Evolutionary conservation across 768 basidiomycete genomes (phyloP), one percentile per base, ranked within the genome.

Genomic region (Lactarius indigo): DNA sequence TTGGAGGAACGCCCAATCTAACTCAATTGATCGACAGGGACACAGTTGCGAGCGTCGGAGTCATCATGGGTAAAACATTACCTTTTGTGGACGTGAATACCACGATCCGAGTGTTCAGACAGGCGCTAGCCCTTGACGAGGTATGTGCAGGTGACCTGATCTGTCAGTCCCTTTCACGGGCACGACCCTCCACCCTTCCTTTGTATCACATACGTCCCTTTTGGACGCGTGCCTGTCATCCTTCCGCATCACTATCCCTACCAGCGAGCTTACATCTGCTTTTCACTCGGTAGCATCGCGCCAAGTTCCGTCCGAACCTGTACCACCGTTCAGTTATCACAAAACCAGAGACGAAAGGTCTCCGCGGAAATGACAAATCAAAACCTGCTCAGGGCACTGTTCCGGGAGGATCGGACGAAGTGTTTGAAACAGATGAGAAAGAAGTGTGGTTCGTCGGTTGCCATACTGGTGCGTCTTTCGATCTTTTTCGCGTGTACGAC

Each of bases 101-200:
- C 26, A 80, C 81, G 13, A 87, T 93, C 73, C 86, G 81, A 77
- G 83, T 81, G 4, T 92, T 93, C 75, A 81, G 92, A 18, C 92
- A 94, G 57, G 92, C 91, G 0, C 78, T 92, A 26, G 79, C 91
- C 13, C 83, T 94, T 44, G 90, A 93, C 68, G 91, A 92, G 78
- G 89, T 89, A 68, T 62, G 79, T 72, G 7, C 54, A 28, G 35
- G 17, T 33, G 23, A 33, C 26, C 57, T 37, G 31, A 41, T 65
- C 7, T 31, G 15, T 37, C 23, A 5, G 15, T 28, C n/a, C n/a
- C 37, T 58, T 12, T 30, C 56, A 47, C 69, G 30, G 59, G 55
- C 23, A 33, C 30, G 9, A 31, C 42, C 18, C 37, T 54, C 37
- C 17, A 31, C 50, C 9, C 17, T 8, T 31, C 35, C 10, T 3